Conservation (phyloP, 495 filamentous ascomycete genomes). For the Aspergillus sclerotiicarbonarius region DNA sequence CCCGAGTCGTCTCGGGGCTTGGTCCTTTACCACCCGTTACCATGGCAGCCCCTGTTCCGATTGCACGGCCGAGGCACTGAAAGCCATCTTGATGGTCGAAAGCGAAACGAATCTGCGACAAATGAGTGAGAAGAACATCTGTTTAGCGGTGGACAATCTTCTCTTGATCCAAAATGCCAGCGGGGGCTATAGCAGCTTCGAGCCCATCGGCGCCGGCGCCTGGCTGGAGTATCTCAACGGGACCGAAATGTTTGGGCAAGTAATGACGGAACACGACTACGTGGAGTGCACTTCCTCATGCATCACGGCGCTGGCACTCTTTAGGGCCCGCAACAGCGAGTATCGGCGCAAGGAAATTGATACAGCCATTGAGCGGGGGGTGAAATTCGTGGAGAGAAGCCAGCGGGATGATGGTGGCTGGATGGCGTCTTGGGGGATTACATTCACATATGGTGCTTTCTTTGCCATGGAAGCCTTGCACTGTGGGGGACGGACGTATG, state of each 20-base stretch:
- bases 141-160: conserved; percentile 13
- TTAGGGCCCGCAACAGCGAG: conserved; percentile 5
- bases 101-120: conserved; percentile 6
- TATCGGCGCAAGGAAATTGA: conserved; percentile 17
- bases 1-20: conserved; percentile 1
- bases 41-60: conserved; percentile 1
- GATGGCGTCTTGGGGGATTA: conserved; percentile 20
- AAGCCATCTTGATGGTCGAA: conserved; percentile 3
- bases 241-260: conserved; percentile 17
- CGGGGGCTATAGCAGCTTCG: conserved; percentile 20
- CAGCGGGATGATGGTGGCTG: conserved; percentile 23
- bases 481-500: conserved; percentile 1
- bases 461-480: conserved; percentile 24
- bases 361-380: conserved; percentile 9
- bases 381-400: conserved; percentile 11
- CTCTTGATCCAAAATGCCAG: conserved; percentile 13
- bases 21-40: conserved; percentile 3
- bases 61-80: conserved; percentile 5
- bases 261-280: conserved; percentile 24
- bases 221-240: conserved; percentile 22
- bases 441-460: conserved; percentile 22
- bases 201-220: conserved; percentile 12
- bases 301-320: conserved; percentile 17
- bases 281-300: conserved; percentile 21
- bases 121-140: not conserved